Percentiles rank a stretch among this genome's conserved stretches.
phyloP scores from a whole-genome alignment of 257 asterid species.

The Misopates orontium region DNA sequence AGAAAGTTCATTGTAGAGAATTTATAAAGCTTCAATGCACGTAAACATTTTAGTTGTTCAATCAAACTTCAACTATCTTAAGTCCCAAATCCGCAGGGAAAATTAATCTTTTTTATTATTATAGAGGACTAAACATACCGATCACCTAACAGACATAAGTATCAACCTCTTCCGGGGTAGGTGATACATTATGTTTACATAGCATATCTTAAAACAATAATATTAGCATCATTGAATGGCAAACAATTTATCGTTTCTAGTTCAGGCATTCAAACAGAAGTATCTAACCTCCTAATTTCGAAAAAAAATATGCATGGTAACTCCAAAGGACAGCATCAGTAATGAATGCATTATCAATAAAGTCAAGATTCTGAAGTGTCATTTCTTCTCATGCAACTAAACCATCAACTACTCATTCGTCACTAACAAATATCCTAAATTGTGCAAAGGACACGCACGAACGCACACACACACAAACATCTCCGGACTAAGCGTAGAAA shows the following conservation, averaged over 20 bases:
- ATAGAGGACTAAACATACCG: not conserved
- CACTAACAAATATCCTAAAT: no score
- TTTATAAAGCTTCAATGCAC: not conserved
- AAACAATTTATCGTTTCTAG: not conserved
- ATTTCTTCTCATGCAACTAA: not conserved
- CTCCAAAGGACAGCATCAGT: not conserved
- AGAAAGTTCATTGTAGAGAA: not conserved
- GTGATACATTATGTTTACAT: no score
- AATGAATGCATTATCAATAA: not conserved
- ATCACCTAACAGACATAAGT: no score
- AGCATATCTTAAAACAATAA: not conserved
- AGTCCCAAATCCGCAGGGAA: not conserved
- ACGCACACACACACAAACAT: no score
- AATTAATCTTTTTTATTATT: not conserved
- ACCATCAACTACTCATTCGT: not conserved
- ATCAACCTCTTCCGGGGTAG: no score
- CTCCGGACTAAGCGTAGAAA: no score
- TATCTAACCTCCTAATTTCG: constrained; percentile 1
- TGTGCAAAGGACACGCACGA: no score
- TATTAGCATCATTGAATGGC: not conserved
- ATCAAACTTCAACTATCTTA: not conserved
- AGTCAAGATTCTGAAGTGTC: not conserved
- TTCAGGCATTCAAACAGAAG: not conserved
- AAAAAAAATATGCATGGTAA: not conserved
- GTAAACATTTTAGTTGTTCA: not conserved